A percentile compares a stretch with the other conserved stretches of the same genome.
Evolutionary conservation across 257 asterid species (phyloP).

Genomic region (Salvia miltiorrhiza): DNA sequence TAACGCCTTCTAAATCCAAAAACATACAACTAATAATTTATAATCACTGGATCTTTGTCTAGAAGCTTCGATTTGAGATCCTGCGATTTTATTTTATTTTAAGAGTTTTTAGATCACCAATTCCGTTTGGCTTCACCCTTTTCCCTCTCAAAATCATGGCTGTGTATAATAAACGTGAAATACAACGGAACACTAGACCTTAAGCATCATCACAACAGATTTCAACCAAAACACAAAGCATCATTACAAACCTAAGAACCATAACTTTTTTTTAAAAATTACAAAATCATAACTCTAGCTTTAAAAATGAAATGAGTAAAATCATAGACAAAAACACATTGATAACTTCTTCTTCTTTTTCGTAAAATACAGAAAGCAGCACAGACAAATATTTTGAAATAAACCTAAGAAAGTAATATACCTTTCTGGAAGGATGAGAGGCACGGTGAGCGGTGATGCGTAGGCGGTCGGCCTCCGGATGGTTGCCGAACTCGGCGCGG

Average conservation of each 20-base stretch:
- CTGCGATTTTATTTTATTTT: too few species aligned
- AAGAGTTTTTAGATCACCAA: background rate
- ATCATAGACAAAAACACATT: background rate
- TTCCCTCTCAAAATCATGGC: background rate
- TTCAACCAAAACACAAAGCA: background rate
- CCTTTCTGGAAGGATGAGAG: conserved; percentile 36
- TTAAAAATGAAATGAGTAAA: background rate
- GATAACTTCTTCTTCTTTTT: too few species aligned
- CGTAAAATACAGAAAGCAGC: background rate
- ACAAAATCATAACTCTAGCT: background rate
- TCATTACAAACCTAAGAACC: background rate
- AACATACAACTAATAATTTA: background rate
- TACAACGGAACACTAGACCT: too few species aligned
- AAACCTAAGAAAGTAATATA: background rate
- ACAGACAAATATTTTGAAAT: background rate
- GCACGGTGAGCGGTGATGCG: conserved; percentile 31
- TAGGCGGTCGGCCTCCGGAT: conserved; percentile 33
- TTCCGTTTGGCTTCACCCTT: background rate
- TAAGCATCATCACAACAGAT: background rate
- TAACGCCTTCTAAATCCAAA: background rate
- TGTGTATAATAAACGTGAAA: background rate
- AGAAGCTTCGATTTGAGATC: background rate
- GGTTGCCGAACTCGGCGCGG: conserved; percentile 32
- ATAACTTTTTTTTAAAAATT: background rate
- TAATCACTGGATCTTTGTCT: background rate